Evolutionary conservation across 1,284 basidiomycete genomes (phyloP), one percentile per base, ranked within the genome.

Genomic region (Fereydounia khargensis): DNA sequence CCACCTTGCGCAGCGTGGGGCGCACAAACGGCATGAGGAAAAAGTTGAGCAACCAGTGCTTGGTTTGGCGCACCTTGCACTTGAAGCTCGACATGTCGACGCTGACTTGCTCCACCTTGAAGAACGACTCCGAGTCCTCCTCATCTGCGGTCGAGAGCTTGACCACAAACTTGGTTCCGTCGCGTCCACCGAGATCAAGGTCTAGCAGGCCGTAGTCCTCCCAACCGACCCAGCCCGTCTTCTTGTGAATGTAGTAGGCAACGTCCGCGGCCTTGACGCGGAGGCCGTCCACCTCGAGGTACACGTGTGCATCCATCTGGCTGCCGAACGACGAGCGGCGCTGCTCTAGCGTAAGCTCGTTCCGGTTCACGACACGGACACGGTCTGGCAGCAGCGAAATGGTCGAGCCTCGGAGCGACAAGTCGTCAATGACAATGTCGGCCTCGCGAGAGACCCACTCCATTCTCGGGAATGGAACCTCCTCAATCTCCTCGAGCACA

Each of bases 361-460:
- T 77, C 16, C 49, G 72, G 42, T 76, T 73, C 44, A 78, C 70
- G 50, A 79, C 66, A 34, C 77, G 73, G 43, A 79, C 76, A 8
- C 72, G 76, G 50, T 79, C 78, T 38, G 79, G 79, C 36, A 79
- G 77, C 66, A 80, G 80, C 1, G 75, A 77, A 3, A 72, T 77
- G 7, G 76, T 76, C 37, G 77, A 76, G 46, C 79, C 64, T 19
- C 55, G 54, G 14, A 74, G 43, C 39, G 67, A 70, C 44, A 78
- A 70, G 57, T 78, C 77, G 50, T 78, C 77, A 34, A 79, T 76
- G 32, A 78, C 77, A 30, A 79, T 70, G 60, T 79, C 78, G 24
- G 77, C 71, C 57, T 79, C 78, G 35, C 73, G 68, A 11, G 76
- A 77, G 51, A 78, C 73, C 67, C 74, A 80, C 57, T 79, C 79